Base-by-base conservation (phyloP, 257 asterid genomes). In the Galeopsis tetrahit region DNA sequence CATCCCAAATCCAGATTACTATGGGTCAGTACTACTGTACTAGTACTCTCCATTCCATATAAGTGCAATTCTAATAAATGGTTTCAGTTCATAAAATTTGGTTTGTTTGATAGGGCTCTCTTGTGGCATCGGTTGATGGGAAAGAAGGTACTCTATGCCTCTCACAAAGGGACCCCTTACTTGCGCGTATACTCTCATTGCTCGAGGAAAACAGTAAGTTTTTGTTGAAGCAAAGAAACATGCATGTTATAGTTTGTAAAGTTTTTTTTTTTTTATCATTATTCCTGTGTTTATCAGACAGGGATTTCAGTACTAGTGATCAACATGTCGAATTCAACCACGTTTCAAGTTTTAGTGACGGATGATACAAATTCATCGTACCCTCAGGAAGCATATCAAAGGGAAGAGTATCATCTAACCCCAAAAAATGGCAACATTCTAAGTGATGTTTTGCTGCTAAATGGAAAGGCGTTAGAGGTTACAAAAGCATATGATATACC, bases 81-180 rank as follows among this genome's bases (percentile, higher is more conserved):
- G 1, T 14, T 1, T 59, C 49, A 28, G 33, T 64, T 52, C 31
- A 5, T 14, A 3, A 28, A 51, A 40, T 10, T 44, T 31, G 51
- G 46, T 63, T 14, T 32, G 34, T 28, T 65, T 63, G 42, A 42
- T 74, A 87, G 96, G 28, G 96, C 96, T 17, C 94, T 90, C 48
- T 51, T 92, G 67, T 92, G 96, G 96, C 90, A 88, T 73, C 85
- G 89, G 6, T 52, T 92, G 60, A 92, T 92, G 98, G 98, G 98
- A 39, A 75, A 57, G 73, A 82, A 74, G 3, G 96, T 92, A n/a
- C 89, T 92, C 52, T 42, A 79, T 6, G 66, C 82, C 28, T 79
- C 85, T 64, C 96, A 92, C 38, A 68, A 77, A 2, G 84, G 88
- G 67, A 85, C 92, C 14, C 89, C 89, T 0, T 85, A 77, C 71